These are phyloP conservation scores for Trifolium fragiferum DNA, from an alignment of 306 rosid species.

Conservation along the genomic window DNA sequence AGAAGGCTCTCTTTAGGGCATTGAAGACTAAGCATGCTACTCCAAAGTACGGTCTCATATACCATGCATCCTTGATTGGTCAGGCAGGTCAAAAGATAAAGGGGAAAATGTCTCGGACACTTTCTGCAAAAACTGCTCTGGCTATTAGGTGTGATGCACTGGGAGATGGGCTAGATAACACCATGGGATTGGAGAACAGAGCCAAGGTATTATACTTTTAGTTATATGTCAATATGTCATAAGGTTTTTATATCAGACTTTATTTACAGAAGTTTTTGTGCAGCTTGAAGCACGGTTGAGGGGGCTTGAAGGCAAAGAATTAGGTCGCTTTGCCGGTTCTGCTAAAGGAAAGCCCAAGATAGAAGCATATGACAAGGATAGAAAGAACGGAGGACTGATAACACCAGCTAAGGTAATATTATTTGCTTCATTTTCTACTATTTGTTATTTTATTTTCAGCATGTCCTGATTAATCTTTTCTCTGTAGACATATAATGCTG, in stretches of 20 bases:
- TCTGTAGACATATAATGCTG: slow-evolving; percentile 77
- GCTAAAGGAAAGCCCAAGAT: slow-evolving; percentile 92
- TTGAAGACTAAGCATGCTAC: slow-evolving; percentile 94
- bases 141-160: slow-evolving; percentile 90
- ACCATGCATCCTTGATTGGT: slow-evolving; percentile 94
- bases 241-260: neutral
- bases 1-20: slow-evolving; percentile 94
- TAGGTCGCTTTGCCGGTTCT: slow-evolving; percentile 83
- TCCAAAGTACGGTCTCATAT: slow-evolving; percentile 93
- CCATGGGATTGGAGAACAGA: slow-evolving; percentile 84
- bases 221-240: neutral
- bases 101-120: slow-evolving; percentile 92
- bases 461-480: slow-evolving; percentile 30
- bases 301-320: slow-evolving; percentile 83
- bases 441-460: neutral
- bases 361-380: slow-evolving; percentile 87
- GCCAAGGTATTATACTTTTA: slow-evolving; percentile 60
- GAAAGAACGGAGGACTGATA: slow-evolving; percentile 78
- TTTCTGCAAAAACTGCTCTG: slow-evolving; percentile 83
- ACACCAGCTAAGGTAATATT: slow-evolving; percentile 79
- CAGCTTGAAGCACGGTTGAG: slow-evolving; percentile 87
- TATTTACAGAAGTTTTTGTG: slow-evolving; percentile 7
- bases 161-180: slow-evolving; percentile 77
- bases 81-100: slow-evolving; percentile 89
- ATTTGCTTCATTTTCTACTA: slow-evolving; percentile 14